Percentiles rank a stretch among this genome's conserved stretches.
phyloP scores from a whole-genome alignment of 2,329 filamentous ascomycete species.

The Alternaria alternata region DNA sequence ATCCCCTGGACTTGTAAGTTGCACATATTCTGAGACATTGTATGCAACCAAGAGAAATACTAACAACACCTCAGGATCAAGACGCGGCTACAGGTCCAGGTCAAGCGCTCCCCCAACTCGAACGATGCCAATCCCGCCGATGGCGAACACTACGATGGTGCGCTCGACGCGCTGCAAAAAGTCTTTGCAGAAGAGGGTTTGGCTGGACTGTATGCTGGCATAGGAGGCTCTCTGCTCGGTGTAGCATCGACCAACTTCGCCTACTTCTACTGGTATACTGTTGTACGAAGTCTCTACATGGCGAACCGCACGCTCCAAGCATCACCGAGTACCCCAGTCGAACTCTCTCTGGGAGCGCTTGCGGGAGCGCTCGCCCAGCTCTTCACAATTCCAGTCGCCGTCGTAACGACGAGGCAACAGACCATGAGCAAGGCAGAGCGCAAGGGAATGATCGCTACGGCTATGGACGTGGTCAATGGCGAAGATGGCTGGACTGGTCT shows the following conservation, averaged over 20 bases:
- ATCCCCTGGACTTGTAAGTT: constrained; percentile 92
- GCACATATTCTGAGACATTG: background rate
- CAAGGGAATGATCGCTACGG: constrained; percentile 87
- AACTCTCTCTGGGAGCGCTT: constrained; percentile 84
- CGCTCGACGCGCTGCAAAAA: constrained; percentile 85
- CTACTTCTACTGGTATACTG: constrained; percentile 99
- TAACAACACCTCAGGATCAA: constrained; percentile 74
- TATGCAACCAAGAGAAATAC: background rate
- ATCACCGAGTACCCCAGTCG: constrained; percentile 78
- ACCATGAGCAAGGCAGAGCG: constrained; percentile 85
- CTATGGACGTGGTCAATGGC: constrained; percentile 84
- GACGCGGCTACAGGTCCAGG: constrained; percentile 93
- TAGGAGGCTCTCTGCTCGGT: constrained; percentile 84
- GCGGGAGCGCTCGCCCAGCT: constrained; percentile 92
- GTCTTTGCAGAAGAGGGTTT: constrained; percentile 84
- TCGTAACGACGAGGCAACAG: constrained; percentile 95
- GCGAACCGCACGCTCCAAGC: constrained; percentile 64
- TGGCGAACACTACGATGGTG: constrained; percentile 81
- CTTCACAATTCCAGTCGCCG: constrained; percentile 95
- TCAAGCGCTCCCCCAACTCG: constrained; percentile 66
- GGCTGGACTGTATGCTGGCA: constrained; percentile 84
- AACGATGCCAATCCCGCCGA: constrained; percentile 53
- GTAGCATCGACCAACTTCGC: constrained; percentile 98
- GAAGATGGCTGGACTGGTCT: constrained; percentile 89
- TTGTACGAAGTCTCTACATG: constrained; percentile 83